phyloP scores from a whole-genome alignment of 208 protist species.

The Phytomonas sp. region DNA sequence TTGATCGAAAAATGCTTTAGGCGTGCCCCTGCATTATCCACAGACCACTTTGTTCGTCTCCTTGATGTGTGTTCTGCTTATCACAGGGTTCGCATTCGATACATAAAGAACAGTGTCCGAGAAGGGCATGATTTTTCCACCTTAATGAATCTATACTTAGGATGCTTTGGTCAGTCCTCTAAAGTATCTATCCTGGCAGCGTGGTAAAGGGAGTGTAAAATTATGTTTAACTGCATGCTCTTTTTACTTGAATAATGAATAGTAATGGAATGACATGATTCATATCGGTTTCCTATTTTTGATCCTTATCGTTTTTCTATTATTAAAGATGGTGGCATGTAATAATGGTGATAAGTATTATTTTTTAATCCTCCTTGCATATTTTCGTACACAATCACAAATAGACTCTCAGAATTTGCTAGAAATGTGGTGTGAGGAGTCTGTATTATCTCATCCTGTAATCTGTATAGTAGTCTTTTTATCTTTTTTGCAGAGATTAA shows the following conservation, averaged over 20 bases:
- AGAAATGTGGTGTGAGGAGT: background rate
- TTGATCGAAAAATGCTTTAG: conserved; percentile 45
- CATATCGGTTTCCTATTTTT: background rate
- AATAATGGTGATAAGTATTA: background rate
- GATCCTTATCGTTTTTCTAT: background rate
- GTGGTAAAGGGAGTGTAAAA: background rate
- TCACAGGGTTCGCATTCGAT: conserved; percentile 78
- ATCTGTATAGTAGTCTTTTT: background rate
- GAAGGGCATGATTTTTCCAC: conserved; percentile 1
- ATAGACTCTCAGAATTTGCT: background rate
- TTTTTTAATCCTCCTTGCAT: conserved; percentile 13
- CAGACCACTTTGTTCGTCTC: conserved; percentile 30
- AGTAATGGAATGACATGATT: background rate
- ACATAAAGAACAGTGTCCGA: background rate
- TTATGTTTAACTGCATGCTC: background rate
- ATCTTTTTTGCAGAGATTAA: background rate
- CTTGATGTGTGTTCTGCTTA: conserved; percentile 77
- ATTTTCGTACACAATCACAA: background rate
- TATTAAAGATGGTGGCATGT: background rate
- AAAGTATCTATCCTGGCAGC: background rate
- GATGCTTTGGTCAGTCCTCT: background rate
- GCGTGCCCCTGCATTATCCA: conserved; percentile 28
- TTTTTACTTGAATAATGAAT: background rate
- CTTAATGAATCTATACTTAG: conserved; percentile 2
- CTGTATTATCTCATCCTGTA: background rate